Base-by-base conservation (phyloP, 176 grass and related monocot genomes). In the Eragrostis curvula region DNA sequence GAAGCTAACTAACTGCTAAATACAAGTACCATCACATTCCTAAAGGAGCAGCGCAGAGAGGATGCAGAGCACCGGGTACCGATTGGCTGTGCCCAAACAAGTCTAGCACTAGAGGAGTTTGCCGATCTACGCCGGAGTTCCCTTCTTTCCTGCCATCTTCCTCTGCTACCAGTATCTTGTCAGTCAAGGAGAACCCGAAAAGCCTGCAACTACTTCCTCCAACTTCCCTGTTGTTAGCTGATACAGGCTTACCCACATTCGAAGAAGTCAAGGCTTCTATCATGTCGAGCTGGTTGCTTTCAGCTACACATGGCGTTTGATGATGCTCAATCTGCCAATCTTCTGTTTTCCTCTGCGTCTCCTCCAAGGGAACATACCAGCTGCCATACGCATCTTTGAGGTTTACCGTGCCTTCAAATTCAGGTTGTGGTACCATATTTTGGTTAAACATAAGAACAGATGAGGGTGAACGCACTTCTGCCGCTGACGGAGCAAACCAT, bases 131-230 rank as follows among this genome's bases (percentile, higher is more conserved):
- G 14, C 87, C 47, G 9, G 64, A 45, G 41, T 16, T 65, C 39
- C 36, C 89, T 18, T 91, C 81, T 12, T 76, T 80, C 17, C 21
- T 81, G 3, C 36, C 75, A 24, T 63, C 75, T 20, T 84, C 79
- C 65, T 86, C 80, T 66, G 68, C 79, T 70, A 78, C 79, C 8
- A 70, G 63, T 17, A 85, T 90, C 82, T 80, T 92, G 18, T 96
- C 89, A 5, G 79, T 93, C 70, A 99, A 65, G 73, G 93, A 89
- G 71, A 99, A 99, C 36, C 96, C 96, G 55, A 99, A 99, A 51
- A 99, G 87, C 69, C 70, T 83, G 68, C 90, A 99, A 39, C 25
- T 86, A 55, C 90, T 73, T 53, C 53, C 56, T 27, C 70, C 70
- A 0, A 28, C 15, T 0, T 74, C 84, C n/a, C 28, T 79, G 63